Evolutionary conservation across 345 rosid genomes (phyloP).

Genomic region (Populus alba): DNA sequence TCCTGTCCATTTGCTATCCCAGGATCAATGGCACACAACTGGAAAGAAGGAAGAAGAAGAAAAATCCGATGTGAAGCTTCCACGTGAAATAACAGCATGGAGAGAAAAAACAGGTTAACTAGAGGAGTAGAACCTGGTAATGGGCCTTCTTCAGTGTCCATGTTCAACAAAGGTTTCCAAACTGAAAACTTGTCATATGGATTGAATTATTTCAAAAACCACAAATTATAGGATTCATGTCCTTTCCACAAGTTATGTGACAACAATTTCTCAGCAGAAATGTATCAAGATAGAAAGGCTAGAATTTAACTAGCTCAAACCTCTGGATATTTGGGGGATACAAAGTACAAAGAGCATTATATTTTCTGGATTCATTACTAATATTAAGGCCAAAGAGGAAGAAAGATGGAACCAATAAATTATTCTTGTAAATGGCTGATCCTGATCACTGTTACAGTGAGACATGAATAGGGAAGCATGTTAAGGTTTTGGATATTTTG

Average conservation of each 20-base stretch:
- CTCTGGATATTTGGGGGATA: not conserved
- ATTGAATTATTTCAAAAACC: not conserved
- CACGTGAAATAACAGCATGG: not conserved
- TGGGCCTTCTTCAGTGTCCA: slow-evolving; percentile 47
- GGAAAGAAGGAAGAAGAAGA: slow-evolving; percentile 13
- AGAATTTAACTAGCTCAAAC: not conserved
- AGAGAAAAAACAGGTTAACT: not conserved
- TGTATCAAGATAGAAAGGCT: not conserved
- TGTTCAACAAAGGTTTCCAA: not conserved
- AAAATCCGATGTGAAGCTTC: not conserved
- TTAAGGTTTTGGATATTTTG: not conserved
- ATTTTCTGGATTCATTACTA: not conserved
- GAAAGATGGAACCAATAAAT: not conserved
- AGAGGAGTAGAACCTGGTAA: slow-evolving; percentile 56
- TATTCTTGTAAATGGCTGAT: not conserved
- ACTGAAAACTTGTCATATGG: not conserved
- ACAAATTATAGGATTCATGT: not conserved
- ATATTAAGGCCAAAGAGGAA: not conserved
- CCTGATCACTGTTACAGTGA: not conserved
- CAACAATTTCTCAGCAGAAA: not conserved
- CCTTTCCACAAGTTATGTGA: not conserved
- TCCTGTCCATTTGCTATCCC: slow-evolving; percentile 67
- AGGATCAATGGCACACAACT: slow-evolving; percentile 67
- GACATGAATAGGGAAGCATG: not conserved
- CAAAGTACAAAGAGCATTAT: not conserved